Percentiles rank a stretch among this genome's conserved stretches.
These are phyloP conservation scores for Plasmodium knowlesi DNA, from an alignment of 169 alveolate genomes.

Conservation along the genomic window DNA sequence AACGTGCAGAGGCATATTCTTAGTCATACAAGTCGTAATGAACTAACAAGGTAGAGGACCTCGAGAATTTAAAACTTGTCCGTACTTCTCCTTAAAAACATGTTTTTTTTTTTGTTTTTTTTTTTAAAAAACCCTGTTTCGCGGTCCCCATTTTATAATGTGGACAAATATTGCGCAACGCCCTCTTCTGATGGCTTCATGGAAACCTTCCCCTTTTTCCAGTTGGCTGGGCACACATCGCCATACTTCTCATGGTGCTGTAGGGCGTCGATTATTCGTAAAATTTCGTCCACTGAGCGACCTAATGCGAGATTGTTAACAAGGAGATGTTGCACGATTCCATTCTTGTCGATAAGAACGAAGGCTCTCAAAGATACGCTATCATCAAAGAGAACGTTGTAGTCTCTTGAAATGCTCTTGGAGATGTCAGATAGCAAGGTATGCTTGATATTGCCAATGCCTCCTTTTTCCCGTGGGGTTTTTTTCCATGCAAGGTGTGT, in stretches of 20 bases:
- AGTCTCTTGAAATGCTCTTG: slow-evolving; percentile 91
- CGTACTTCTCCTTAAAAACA: neutral
- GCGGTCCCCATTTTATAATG: slow-evolving; percentile 11
- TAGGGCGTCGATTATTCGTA: slow-evolving; percentile 97
- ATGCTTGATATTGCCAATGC: slow-evolving; percentile 96
- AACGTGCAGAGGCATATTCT: neutral
- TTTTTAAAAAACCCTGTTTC: neutral
- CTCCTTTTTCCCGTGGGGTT: slow-evolving; percentile 96
- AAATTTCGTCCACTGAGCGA: slow-evolving; percentile 95
- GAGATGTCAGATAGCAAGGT: slow-evolving; percentile 95
- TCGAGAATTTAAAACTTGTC: neutral
- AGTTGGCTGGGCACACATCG: slow-evolving; percentile 99
- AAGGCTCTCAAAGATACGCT: slow-evolving; percentile 97
- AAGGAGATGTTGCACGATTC: slow-evolving; percentile 94
- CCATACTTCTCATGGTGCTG: slow-evolving; percentile 97
- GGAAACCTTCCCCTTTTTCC: slow-evolving; percentile 97
- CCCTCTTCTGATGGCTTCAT: slow-evolving; percentile 96
- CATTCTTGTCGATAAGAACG: slow-evolving; percentile 97
- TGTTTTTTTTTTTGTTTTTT: neutral
- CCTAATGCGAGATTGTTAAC: slow-evolving; percentile 99
- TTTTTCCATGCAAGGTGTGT: slow-evolving; percentile 97
- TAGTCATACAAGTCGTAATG: neutral
- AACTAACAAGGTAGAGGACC: neutral
- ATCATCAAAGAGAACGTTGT: slow-evolving; percentile 93
- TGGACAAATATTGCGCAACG: slow-evolving; percentile 85